Evolutionary conservation across 306 rosid genomes (phyloP).

Genomic region (Ochetophila trinervis): DNA sequence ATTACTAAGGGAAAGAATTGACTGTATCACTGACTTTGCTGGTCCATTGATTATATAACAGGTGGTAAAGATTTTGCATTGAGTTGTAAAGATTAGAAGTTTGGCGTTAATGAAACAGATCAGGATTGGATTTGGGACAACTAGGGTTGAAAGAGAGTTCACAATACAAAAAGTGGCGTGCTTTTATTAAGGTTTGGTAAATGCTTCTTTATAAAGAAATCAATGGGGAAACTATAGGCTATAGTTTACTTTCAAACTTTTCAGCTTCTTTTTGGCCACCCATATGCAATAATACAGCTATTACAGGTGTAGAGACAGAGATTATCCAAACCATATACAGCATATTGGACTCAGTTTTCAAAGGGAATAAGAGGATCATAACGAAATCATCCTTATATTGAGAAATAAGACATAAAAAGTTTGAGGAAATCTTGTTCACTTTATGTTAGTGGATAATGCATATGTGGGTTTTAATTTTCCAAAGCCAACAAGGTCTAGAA

Average conservation of each 20-base stretch:
- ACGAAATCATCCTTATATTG: slow-evolving; percentile 8
- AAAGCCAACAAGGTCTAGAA: slow-evolving; percentile 20
- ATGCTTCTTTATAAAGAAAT: background rate
- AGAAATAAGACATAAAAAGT: slow-evolving; percentile 16
- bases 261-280: background rate
- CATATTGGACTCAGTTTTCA: background rate
- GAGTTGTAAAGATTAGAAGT: background rate
- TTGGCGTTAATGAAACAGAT: background rate
- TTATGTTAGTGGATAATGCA: slow-evolving; percentile 30
- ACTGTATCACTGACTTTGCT: background rate
- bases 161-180: background rate
- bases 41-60: slow-evolving; percentile 1
- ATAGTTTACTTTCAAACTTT: too few species aligned
- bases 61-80: background rate
- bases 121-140: background rate
- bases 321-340: background rate
- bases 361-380: background rate
- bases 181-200: background rate
- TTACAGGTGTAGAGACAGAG: background rate
- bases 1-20: too few species aligned
- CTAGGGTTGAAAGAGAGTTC: slow-evolving; percentile 2
- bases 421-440: slow-evolving; percentile 11
- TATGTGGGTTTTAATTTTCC: slow-evolving; percentile 11
- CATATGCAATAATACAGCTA: background rate
- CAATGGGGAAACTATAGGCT: too few species aligned